phyloP scores from a whole-genome alignment of 768 basidiomycete genomes.

The Auricularia cornea region DNA sequence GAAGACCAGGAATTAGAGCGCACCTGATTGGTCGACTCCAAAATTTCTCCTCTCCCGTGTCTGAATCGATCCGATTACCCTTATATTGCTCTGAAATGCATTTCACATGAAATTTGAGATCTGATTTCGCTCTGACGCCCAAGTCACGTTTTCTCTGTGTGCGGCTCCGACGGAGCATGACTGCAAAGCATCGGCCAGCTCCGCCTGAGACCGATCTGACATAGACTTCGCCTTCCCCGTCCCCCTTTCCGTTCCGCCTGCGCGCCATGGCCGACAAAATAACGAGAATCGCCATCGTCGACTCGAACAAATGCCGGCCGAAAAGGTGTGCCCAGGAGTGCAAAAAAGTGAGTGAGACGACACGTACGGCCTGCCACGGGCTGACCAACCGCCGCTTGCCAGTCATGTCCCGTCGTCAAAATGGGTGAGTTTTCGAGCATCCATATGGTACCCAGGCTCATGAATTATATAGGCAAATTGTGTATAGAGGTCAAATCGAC shows the following conservation, averaged over 20 bases:
- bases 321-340: slow-evolving; percentile 97
- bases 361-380: slow-evolving; percentile 6
- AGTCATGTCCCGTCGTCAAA: slow-evolving; percentile 95
- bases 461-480: slow-evolving; percentile 61
- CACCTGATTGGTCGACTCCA: no score
- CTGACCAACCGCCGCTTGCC: slow-evolving; percentile 5
- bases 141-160: no score
- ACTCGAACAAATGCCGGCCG: slow-evolving; percentile 88
- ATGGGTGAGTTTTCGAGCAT: slow-evolving; percentile 56
- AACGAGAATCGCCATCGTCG: slow-evolving; percentile 94
- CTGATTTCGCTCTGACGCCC: no score
- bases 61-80: no score
- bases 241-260: neutral
- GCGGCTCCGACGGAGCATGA: no score
- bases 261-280: slow-evolving; percentile 80
- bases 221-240: no score
- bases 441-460: neutral
- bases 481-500: slow-evolving; percentile 96
- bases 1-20: no score
- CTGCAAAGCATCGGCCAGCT: no score
- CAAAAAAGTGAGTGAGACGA: slow-evolving; percentile 61
- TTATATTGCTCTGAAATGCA: no score
- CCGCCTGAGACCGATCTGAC: no score
- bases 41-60: no score
- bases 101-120: no score